phyloP scores from a whole-genome alignment of 257 asterid species.

The Solanum gandarillasii region DNA sequence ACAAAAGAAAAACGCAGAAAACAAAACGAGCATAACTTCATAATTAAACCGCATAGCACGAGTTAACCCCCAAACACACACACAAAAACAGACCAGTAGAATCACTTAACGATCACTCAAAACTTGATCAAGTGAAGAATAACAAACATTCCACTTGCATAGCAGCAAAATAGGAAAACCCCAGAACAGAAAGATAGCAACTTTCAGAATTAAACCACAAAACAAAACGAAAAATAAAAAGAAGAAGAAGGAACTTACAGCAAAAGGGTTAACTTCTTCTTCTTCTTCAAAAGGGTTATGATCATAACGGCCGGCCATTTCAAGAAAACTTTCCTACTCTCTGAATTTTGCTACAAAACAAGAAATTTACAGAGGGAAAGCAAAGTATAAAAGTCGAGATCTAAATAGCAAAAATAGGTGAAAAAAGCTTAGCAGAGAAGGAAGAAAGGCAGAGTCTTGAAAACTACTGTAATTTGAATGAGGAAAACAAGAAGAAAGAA shows the following conservation, averaged over 20 bases:
- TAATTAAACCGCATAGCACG: neutral
- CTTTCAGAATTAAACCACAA: neutral
- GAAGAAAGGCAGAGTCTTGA: neutral
- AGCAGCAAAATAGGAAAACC: neutral
- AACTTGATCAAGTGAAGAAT: neutral
- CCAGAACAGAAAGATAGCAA: neutral
- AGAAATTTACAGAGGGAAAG: neutral
- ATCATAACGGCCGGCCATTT: conserved; percentile 5
- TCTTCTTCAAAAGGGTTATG: conserved; percentile 13
- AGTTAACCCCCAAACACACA: neutral
- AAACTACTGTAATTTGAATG: neutral
- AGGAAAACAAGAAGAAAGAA: neutral
- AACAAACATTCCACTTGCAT: neutral
- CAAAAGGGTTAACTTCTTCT: conserved; percentile 12
- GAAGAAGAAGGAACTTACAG: neutral
- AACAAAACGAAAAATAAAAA: neutral
- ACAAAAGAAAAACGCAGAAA: neutral
- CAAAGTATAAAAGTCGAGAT: neutral
- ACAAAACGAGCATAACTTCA: neutral
- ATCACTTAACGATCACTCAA: neutral
- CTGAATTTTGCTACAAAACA: neutral
- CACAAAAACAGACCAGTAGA: neutral
- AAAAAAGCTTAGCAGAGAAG: neutral
- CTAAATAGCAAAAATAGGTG: neutral
- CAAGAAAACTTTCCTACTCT: neutral